These are phyloP conservation scores for Trichoderma cornu-damae DNA, from an alignment of 2,329 filamentous ascomycete species.

Conservation along the genomic window DNA sequence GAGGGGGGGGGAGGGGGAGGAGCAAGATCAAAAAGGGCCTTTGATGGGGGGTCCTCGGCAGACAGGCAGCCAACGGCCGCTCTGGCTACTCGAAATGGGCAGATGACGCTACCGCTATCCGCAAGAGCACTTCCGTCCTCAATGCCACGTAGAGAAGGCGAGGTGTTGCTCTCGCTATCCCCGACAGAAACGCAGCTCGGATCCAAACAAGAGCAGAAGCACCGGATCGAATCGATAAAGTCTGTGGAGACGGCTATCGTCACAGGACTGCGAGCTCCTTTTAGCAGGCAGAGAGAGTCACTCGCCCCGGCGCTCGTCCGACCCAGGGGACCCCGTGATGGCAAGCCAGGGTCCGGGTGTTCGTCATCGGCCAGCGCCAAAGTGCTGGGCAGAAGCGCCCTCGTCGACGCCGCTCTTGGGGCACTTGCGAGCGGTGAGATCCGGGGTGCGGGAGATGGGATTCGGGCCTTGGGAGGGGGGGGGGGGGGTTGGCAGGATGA, in stretches of 20 bases:
- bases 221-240: slow-evolving; percentile 14
- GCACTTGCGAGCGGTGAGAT: slow-evolving; percentile 12
- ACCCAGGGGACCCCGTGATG: slow-evolving; percentile 19
- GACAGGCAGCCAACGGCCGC: slow-evolving; percentile 5
- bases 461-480: not conserved
- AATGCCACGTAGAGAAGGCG: not conserved
- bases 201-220: not conserved
- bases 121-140: not conserved
- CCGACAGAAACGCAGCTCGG: not conserved
- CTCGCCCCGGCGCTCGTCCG: slow-evolving; percentile 20
- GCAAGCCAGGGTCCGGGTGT: slow-evolving; percentile 16
- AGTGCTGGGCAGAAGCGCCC: not conserved
- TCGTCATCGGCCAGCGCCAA: slow-evolving; percentile 17
- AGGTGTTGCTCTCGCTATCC: not conserved
- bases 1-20: not conserved
- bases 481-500: not conserved
- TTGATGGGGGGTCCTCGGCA: slow-evolving; percentile 9
- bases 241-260: slow-evolving; percentile 20
- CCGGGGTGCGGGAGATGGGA: not conserved
- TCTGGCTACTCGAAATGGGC: not conserved
- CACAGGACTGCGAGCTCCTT: slow-evolving; percentile 21
- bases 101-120: slow-evolving; percentile 5
- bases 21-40: not conserved
- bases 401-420: not conserved
- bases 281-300: slow-evolving; percentile 20